Base-by-base conservation (phyloP, 495 filamentous ascomycete species). In the Wilcoxina mikolae region DNA sequence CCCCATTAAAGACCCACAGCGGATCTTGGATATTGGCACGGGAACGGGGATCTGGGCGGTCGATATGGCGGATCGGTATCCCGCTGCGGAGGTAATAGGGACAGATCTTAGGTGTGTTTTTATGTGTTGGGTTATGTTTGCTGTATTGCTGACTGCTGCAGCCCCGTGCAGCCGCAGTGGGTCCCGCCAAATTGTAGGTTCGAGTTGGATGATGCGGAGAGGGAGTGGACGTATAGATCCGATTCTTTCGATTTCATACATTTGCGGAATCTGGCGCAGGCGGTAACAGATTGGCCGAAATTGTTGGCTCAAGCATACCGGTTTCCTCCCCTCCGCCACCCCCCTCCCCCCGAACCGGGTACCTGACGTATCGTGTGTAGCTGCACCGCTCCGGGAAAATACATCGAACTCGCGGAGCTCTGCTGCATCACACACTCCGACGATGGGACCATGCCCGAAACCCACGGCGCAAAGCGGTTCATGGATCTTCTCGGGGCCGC, bases 101-200 rank as follows among this genome's bases (percentile, higher is more conserved):
- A 35, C 22, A 23, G 46, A 10, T 11, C 46, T 26, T 45, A 18
- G 18, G 18, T 23, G 9, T 45, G 11, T 7, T 7, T 9, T 22
- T 10, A 10, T 18, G 42, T 7, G 7, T 7, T 9, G 20, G 11
- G 7, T 9, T 9, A 45, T 22, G 11, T 9, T 12, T 45, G 20
- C 20, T 18, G 9, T 22, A 10, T 7, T 71, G 78, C 59, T 70
- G 69, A 24, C 69, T 39, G 44, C 33, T 35, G 58, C 24, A 53
- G 47, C 47, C 72, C 76, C 23, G 75, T 76, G 46, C 72, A 77
- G 58, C 70, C 72, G 4, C 63, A 51, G 53, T 75, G 69, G 67
- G 68, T 68, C 4, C 72, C 74, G 50, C 71, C 70, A 3, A 76
- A 76, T 49, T 70, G 70, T 33, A 58, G 60, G 9, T 75, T 76